Evolutionary conservation across 2,329 filamentous ascomycete genomes (phyloP), one percentile per base, ranked within the genome.

Genomic region (Talaromyces albobiverticillius): DNA sequence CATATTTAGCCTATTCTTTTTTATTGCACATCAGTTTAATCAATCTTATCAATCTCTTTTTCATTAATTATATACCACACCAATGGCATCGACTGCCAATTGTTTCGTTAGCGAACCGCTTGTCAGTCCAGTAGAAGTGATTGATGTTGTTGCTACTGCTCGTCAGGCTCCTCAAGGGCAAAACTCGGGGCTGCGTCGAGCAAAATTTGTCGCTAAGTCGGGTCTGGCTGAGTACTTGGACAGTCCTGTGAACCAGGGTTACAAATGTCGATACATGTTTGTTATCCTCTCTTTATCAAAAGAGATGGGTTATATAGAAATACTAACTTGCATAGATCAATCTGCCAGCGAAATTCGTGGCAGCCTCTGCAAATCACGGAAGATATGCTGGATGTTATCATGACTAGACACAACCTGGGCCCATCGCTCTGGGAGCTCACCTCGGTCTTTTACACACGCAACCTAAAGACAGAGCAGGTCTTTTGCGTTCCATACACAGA

Each of bases 341-440:
- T 67, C 47, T 61, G 55, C 38, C 64, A 67, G 43, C 45, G 41
- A 11, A 65, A 64, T 29, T 66, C 64, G 1, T 65, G 61, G 59
- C 53, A 59, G n/a, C 60, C 62, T 3, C 53, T 67, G 11, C 60
- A 64, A n/a, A 55, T 62, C 13, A 65, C 56, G 1, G 47, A 46
- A 14, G 43, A 59, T 0, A 64, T 68, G 59, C 56, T 68, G 13
- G 41, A 59, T 1, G 38, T 47, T 3, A 57, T 69, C n/a, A 55
- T 61, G 0, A n/a, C 53, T 7, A 34, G 51, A 4, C 57, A 63
- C 26, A 13, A 58, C 64, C 16, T 57, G 56, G 1, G 29, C 56
- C 0, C 46, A 59, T n/a, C 58, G 65, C n/a, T 59, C 61, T 23
- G 62, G 66, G 41, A 54, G 61, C 4, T 55, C 16, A 48, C 61